phyloP scores from a whole-genome alignment of 345 rosid species.

The Streptanthus diversifolius region DNA sequence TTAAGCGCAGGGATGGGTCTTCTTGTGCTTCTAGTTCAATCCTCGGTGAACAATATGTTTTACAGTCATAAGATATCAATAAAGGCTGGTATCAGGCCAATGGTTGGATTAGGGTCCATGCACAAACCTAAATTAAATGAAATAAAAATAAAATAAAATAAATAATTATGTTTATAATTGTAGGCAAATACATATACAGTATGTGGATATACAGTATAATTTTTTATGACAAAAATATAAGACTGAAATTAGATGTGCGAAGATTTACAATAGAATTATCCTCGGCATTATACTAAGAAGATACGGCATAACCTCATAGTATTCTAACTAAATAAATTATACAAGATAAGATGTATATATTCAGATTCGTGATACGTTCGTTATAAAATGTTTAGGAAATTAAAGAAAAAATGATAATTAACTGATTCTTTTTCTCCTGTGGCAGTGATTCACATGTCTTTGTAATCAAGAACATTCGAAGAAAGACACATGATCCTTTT shows the following conservation, averaged over 20 bases:
- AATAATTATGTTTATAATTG: too few species aligned
- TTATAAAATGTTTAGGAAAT: neutral
- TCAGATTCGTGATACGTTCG: slow-evolving; percentile 20
- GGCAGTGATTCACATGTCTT: slow-evolving; percentile 26
- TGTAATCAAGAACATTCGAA: slow-evolving; percentile 26
- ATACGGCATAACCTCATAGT: slow-evolving; percentile 29
- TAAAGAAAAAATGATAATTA: neutral
- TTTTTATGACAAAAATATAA: neutral
- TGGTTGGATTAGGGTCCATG: too few species aligned
- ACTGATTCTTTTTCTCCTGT: slow-evolving; percentile 9
- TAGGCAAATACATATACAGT: neutral
- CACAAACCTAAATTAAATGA: too few species aligned
- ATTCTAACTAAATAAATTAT: slow-evolving; percentile 22
- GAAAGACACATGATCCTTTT: slow-evolving; percentile 10
- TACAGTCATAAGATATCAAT: too few species aligned
- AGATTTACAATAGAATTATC: slow-evolving; percentile 31
- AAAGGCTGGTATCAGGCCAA: too few species aligned
- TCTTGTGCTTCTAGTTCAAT: too few species aligned
- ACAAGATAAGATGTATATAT: slow-evolving; percentile 34
- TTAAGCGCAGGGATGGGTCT: too few species aligned
- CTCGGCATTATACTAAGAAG: slow-evolving; percentile 36
- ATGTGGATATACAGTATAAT: neutral
- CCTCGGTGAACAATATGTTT: too few species aligned
- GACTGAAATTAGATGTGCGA: neutral
- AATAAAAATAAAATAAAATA: too few species aligned